Evolutionary conservation across 2,329 filamentous ascomycete species (phyloP).

Genomic region (Trichophyton equinum): DNA sequence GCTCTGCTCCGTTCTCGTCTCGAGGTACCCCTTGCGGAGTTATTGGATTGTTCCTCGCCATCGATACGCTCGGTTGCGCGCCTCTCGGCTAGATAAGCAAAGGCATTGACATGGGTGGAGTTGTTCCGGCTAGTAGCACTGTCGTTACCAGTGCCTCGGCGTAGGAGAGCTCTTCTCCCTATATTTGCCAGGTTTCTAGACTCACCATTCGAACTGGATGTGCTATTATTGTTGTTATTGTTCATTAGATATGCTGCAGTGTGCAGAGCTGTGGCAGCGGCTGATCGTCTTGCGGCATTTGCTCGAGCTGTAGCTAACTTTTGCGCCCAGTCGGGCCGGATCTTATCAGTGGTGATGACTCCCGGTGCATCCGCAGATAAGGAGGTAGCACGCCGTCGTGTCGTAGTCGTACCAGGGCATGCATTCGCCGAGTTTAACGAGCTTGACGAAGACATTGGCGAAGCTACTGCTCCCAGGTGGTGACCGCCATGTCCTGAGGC

Average conservation of each 20-base stretch:
- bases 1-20: slow-evolving; percentile 47
- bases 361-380: slow-evolving; percentile 71
- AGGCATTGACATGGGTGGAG: slow-evolving; percentile 33
- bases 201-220: slow-evolving; percentile 29
- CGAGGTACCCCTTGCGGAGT: slow-evolving; percentile 39
- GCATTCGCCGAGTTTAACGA: slow-evolving; percentile 53
- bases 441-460: slow-evolving; percentile 77
- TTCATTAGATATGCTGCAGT: slow-evolving; percentile 88
- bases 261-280: slow-evolving; percentile 85
- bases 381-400: slow-evolving; percentile 49
- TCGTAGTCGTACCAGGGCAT: slow-evolving; percentile 24
- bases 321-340: slow-evolving; percentile 87
- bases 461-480: slow-evolving; percentile 42
- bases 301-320: slow-evolving; percentile 76
- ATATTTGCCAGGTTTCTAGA: slow-evolving; percentile 45
- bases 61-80: slow-evolving; percentile 25
- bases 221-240: slow-evolving; percentile 16
- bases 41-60: slow-evolving; percentile 19
- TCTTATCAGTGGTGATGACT: slow-evolving; percentile 83
- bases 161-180: slow-evolving; percentile 42
- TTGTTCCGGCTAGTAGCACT: slow-evolving; percentile 23
- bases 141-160: slow-evolving; percentile 28
- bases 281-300: slow-evolving; percentile 73
- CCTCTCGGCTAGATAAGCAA: slow-evolving; percentile 37
- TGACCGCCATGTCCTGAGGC: slow-evolving; percentile 40